Evolutionary conservation across 257 asterid species (phyloP), one percentile per base, ranked within the genome.

Genomic region (Eustoma russellianum): DNA sequence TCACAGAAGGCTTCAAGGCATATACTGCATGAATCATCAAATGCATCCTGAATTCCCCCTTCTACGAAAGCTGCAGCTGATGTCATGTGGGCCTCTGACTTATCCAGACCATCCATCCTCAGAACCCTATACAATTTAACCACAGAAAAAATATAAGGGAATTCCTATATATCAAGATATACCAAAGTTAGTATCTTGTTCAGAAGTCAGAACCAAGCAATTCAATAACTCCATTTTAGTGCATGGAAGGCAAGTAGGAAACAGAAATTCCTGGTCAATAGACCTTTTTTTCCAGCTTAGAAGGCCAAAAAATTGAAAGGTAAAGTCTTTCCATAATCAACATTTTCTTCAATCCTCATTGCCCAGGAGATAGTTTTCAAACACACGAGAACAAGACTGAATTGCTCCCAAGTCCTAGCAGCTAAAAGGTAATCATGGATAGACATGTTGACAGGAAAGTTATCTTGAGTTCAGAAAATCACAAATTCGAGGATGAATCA

Each of bases 11-110:
- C 79, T 75, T 90, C 98, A 41, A 90, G 96, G 78, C 98, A 90
- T 65, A 90, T 90, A 82, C 98, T 90, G 64, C 98, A 90, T 47
- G 96, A 60, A 77, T 86, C 98, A 66, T 83, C 96, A 78, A 93
- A 80, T 5, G 96, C 83, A 61, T 90, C 96, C 63, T 86, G 98
- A 62, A 83, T 62, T 56, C 98, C 98, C n/a, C 94, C 98, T 80
- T 86, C 94, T 15, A 90, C 94, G 66, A 90, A 90, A 61, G 97
- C 97, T 24, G 87, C 94, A 14, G 94, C 88, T 63, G 97, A 90
- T 53, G 81, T 71, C 79, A 75, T 28, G 63, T 70, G 86, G 62
- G 69, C 33, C 70, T 72, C 94, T 60, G 69, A 68, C 62, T 67
- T 64, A 65, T 75, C 72, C 53, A 62, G 77, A 74, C 76, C 95